A percentile compares a stretch with the other conserved stretches of the same genome.
These are phyloP conservation scores for Nissolia schottii DNA, from an alignment of 306 rosid species.

Conservation along the genomic window DNA sequence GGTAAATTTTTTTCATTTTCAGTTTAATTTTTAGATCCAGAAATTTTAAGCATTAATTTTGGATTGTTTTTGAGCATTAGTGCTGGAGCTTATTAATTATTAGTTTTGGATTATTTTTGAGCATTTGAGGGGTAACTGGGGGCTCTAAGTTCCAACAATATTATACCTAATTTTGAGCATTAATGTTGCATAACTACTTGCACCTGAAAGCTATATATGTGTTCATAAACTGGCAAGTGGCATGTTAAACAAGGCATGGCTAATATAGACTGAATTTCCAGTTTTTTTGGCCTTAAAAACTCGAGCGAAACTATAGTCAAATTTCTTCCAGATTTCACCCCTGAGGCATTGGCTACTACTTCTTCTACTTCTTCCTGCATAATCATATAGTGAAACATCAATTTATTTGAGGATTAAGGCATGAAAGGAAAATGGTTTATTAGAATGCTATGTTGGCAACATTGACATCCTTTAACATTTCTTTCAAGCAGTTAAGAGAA, in stretches of 20 bases:
- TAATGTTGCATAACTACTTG: not conserved
- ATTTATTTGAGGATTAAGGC: not conserved
- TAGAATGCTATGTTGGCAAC: not conserved
- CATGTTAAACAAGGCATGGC: conserved; percentile 38
- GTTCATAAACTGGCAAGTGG: conserved; percentile 37
- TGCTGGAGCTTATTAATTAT: no score
- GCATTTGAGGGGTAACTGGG: no score
- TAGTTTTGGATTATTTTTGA: no score
- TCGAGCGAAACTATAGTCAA: conserved; percentile 56
- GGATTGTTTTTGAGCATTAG: no score
- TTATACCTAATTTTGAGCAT: no score
- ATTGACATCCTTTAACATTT: not conserved
- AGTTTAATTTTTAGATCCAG: no score
- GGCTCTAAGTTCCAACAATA: no score
- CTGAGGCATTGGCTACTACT: conserved; percentile 51
- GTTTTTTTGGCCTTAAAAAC: conserved; percentile 53
- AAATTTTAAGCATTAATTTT: no score
- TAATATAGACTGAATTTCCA: conserved; percentile 41
- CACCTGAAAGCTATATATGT: not conserved
- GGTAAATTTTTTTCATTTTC: no score
- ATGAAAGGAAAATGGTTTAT: not conserved
- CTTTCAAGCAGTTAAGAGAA: not conserved
- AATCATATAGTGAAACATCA: not conserved
- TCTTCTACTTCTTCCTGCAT: conserved; percentile 73
- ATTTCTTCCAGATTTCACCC: conserved; percentile 74